Base-by-base conservation (phyloP, 257 asterid genomes). In the Przewalskia tangutica region DNA sequence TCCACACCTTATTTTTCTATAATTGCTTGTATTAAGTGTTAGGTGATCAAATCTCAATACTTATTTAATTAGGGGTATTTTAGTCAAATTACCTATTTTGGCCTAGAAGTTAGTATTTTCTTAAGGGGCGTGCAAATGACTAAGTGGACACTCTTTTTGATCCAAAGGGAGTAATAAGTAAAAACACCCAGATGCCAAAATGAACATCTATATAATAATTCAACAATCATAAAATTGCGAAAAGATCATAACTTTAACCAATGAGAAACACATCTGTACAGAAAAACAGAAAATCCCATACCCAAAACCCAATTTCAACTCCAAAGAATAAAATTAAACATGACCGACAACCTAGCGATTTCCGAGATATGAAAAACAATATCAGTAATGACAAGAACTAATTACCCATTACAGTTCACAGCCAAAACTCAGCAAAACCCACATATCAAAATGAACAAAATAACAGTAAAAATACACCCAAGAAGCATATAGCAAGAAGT, bases 221-320 rank as follows among this genome's bases (percentile, higher is more conserved):
- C n/a, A n/a, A n/a, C n/a, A n/a, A n/a, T n/a, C n/a, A n/a, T n/a
- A n/a, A 4, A 38, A 4, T 38, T 38, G 40, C 4, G 4, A 4
- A 82, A 85, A 86, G 56, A 38, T 14, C 46, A 55, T 32, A 82
- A 42, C 78, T 65, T 65, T 38, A 82, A 67, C 40, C n/a, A 60
- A 59, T 77, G 63, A 78, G 11, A 59, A 81, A 18, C 32, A 53
- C 64, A 76, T n/a, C 51, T 12, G 44, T 20, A 46, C 34, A 17
- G 5, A n/a, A 4, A 32, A 55, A 58, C 44, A 8, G 18, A 11
- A 78, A 46, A 12, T 3, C 23, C 82, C n/a, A 78, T 40, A 38
- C 32, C 40, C 32, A 38, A 38, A 38, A 38, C 2, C 40, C 40
- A 58, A 78, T 78, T 78, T 56, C 55, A 78, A 60, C 56, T 10